Conservation (phyloP, 75 land plant genomes). For the Pseudotsuga menziesii region DNA sequence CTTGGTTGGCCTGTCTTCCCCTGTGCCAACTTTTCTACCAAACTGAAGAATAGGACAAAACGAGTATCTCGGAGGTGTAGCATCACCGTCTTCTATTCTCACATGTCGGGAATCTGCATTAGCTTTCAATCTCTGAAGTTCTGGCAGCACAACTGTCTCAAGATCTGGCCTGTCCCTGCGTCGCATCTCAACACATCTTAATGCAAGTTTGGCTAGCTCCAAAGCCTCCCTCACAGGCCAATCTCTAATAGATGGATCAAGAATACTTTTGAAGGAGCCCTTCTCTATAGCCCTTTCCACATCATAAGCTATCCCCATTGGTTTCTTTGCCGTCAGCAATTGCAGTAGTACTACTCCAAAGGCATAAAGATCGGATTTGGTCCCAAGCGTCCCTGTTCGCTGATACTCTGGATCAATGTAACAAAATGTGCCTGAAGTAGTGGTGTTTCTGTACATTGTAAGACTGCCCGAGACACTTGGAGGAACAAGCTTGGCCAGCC, state of each 20-base stretch:
- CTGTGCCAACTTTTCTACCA: no score
- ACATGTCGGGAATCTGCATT: not conserved
- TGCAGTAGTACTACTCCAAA: slow-evolving; percentile 70
- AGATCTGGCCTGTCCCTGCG: slow-evolving; percentile 24
- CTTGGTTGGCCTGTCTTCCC: no score
- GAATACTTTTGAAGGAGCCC: slow-evolving; percentile 28
- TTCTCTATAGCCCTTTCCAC: slow-evolving; percentile 46
- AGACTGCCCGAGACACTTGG: slow-evolving; percentile 42
- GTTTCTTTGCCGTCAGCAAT: slow-evolving; percentile 48
- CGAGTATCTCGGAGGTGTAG: no score
- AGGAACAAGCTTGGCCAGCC: slow-evolving; percentile 60
- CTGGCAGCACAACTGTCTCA: slow-evolving; percentile 16
- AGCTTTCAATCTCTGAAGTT: slow-evolving; percentile 11
- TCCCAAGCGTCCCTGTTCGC: slow-evolving; percentile 54
- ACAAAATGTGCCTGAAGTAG: slow-evolving; percentile 57
- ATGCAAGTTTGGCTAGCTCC: slow-evolving; percentile 50
- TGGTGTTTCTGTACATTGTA: slow-evolving; percentile 44
- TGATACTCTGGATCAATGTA: slow-evolving; percentile 92
- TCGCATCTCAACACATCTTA: slow-evolving; percentile 15
- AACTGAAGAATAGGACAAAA: no score
- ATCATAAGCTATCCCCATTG: slow-evolving; percentile 34
- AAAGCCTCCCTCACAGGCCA: slow-evolving; percentile 64
- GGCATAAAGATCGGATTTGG: slow-evolving; percentile 78
- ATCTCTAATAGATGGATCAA: slow-evolving; percentile 49
- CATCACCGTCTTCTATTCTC: no score